Conservation (phyloP, 139 green algal genomes). For the Zygnema circumcarinatum region DNA sequence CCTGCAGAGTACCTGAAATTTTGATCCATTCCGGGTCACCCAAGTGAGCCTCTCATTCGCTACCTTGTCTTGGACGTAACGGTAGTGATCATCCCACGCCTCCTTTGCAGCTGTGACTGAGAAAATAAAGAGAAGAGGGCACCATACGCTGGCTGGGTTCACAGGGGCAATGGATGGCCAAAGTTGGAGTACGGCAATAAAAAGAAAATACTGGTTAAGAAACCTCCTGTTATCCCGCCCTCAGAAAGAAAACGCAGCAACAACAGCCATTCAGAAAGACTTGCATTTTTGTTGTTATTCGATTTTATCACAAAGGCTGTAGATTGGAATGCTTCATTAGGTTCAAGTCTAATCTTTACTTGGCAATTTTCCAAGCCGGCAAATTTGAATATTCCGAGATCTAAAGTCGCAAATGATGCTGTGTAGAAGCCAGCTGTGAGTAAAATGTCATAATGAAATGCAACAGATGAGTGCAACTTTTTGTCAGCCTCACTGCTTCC, state of each 20-base stretch:
- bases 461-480: too few relatives aligned
- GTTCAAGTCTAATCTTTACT: slow-evolving; percentile 5
- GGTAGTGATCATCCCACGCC: slow-evolving; percentile 46
- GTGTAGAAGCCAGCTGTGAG: too few relatives aligned
- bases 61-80: slow-evolving; percentile 52
- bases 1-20: neutral
- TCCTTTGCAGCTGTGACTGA: slow-evolving; percentile 55
- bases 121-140: slow-evolving; percentile 56
- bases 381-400: too few relatives aligned
- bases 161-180: slow-evolving; percentile 56
- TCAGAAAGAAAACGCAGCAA: neutral
- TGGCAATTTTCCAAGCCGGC: too few relatives aligned
- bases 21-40: slow-evolving; percentile 31
- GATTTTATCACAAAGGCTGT: neutral
- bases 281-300: too few relatives aligned
- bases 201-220: slow-evolving; percentile 62
- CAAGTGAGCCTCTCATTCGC: slow-evolving; percentile 55
- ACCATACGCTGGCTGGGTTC: slow-evolving; percentile 49
- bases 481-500: too few relatives aligned
- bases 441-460: too few relatives aligned
- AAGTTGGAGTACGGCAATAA: slow-evolving; percentile 57
- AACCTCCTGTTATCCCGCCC: slow-evolving; percentile 37
- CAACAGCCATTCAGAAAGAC: neutral
- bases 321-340: neutral
- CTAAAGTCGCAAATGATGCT: too few relatives aligned